Percentiles rank a stretch among this genome's conserved stretches.
These are phyloP conservation scores for Sarocladium kiliense DNA, from an alignment of 2,329 filamentous ascomycete species.

Conservation along the genomic window DNA sequence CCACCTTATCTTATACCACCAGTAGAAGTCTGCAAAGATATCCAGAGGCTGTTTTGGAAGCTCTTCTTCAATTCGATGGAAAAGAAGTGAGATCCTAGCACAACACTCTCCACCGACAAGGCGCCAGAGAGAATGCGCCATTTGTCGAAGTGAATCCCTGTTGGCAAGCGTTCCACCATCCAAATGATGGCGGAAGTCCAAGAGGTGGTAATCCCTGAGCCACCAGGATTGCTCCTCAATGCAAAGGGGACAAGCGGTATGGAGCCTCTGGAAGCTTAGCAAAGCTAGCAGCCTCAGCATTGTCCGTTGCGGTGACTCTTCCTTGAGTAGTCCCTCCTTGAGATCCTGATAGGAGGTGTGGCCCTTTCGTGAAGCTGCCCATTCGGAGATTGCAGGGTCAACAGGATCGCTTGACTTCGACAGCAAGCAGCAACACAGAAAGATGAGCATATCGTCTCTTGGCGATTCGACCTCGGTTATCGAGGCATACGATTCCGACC, in stretches of 20 bases:
- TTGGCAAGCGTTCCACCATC: not conserved
- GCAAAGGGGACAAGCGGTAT: not conserved
- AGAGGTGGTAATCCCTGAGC: not conserved
- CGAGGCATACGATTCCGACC: no score
- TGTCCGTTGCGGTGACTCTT: not conserved
- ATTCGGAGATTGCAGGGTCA: not conserved
- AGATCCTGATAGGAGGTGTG: not conserved
- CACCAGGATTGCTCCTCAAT: not conserved
- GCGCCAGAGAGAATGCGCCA: not conserved
- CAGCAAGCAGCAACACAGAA: not conserved
- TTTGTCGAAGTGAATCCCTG: not conserved
- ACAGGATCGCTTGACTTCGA: no score
- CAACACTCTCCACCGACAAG: not conserved
- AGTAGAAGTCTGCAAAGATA: not conserved
- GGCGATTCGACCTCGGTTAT: no score
- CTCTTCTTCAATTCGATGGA: not conserved
- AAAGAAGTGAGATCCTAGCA: not conserved
- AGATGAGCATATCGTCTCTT: not conserved
- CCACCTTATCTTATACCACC: not conserved
- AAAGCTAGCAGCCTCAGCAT: not conserved
- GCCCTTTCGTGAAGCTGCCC: not conserved
- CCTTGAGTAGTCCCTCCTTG: not conserved
- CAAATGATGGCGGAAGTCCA: not conserved
- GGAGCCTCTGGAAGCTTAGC: not conserved
- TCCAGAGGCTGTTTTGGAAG: not conserved